A percentile compares a stretch with the other conserved stretches of the same genome.
These are phyloP conservation scores for Aspergillus chevalieri DNA, from an alignment of 2,329 filamentous ascomycete species.

Conservation along the genomic window DNA sequence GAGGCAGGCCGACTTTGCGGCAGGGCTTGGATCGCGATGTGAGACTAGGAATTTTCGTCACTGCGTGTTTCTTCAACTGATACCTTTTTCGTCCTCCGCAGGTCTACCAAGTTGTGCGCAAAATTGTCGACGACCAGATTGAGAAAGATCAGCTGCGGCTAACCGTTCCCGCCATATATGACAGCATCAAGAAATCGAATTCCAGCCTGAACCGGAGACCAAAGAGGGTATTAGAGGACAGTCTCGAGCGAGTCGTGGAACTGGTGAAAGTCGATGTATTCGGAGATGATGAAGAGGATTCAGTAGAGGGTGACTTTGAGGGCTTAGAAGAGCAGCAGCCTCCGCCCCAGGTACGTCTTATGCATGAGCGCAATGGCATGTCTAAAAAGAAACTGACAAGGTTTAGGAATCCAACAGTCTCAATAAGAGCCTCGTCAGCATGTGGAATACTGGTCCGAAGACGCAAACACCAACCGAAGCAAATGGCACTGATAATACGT, in stretches of 20 bases:
- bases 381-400: constrained; percentile 12
- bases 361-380: not conserved
- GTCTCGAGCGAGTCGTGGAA: constrained; percentile 73
- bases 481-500: constrained; percentile 14
- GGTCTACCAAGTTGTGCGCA: constrained; percentile 73
- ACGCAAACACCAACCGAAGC: constrained; percentile 24
- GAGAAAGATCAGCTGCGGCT: constrained; percentile 47
- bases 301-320: constrained; percentile 47
- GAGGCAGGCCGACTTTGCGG: constrained; percentile 44
- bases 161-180: constrained; percentile 61
- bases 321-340: constrained; percentile 37
- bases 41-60: constrained; percentile 5
- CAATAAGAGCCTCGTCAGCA: constrained; percentile 59
- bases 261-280: constrained; percentile 61
- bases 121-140: constrained; percentile 63
- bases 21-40: constrained; percentile 60
- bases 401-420: constrained; percentile 53
- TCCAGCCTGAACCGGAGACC: constrained; percentile 77
- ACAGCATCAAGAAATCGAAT: constrained; percentile 76
- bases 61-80: constrained; percentile 4
- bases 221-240: constrained; percentile 74
- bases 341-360: constrained; percentile 18
- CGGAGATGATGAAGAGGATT: constrained; percentile 49
- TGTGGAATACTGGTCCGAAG: constrained; percentile 47
- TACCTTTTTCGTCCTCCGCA: constrained; percentile 16